Base-by-base conservation (phyloP, 2,329 filamentous ascomycete species). In the Pezicula carpinea region DNA sequence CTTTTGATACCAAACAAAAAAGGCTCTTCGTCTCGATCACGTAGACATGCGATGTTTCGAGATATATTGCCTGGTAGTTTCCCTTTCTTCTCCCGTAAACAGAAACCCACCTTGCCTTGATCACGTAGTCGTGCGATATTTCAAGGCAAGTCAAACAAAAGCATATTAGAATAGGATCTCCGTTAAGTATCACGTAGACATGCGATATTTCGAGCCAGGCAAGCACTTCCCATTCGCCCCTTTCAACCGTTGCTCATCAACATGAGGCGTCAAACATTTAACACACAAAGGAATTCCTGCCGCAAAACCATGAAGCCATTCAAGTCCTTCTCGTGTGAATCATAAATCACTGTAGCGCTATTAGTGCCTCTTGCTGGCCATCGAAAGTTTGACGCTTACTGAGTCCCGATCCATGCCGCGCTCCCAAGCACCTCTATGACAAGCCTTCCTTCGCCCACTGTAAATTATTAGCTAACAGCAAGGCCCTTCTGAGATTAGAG, bases 391-490 rank as follows among this genome's bases (percentile, higher is more conserved):
- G 8, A 29, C 10, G 23, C 38, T 23, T 23, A 40, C 21, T 23
- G 19, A 15, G 21, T 21, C 38, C 11, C 15, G 22, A 8, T 40
- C 22, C 22, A 15, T 14, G 5, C 8, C 22, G 13, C 38, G 2
- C 10, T 10, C 13, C 11, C n/a, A 13, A 40, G 15, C 6, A n/a
- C 19, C 33, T n/a, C 33, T 19, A 39, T 14, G 35, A 29, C 21
- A 59, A 38, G 0, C 56, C 58, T 14, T 49, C 42, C 42, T 59
- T 60, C 23, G 57, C 52, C 47, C 50, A 59, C 38, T 40, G 38
- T 40, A 13, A 15, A 22, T 11, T 11, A 2, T 23, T 5, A 10
- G 19, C 14, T 10, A 29, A 29, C 26, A 13, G 5, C 11, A 40
- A 6, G 17, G 13, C 6, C 22, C 38, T 14, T 19, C 15, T 11